Conservation (phyloP, 768 basidiomycete genomes). For the Cytidiella melzeri region DNA sequence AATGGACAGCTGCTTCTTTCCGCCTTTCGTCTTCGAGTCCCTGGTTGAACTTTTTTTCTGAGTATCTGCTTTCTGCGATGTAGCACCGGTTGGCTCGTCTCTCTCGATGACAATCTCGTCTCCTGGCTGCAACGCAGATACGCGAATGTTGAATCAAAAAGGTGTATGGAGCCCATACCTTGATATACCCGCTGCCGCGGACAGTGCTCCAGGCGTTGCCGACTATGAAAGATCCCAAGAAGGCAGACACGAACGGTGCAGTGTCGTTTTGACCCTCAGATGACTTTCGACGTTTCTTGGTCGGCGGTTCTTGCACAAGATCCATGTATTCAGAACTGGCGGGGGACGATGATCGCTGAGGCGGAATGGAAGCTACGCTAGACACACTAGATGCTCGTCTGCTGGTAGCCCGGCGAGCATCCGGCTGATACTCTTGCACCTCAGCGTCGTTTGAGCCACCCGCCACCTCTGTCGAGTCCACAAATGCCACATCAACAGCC, state of each 20-base stretch:
- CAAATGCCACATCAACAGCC: slow-evolving; percentile 13
- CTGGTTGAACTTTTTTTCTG: slow-evolving; percentile 23
- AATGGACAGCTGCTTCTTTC: slow-evolving; percentile 62
- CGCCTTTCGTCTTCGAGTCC: slow-evolving; percentile 31
- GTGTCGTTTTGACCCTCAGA: slow-evolving; percentile 8
- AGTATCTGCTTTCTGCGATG: slow-evolving; percentile 8
- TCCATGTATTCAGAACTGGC: slow-evolving; percentile 3
- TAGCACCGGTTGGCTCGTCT: slow-evolving; percentile 37
- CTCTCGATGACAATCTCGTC: slow-evolving; percentile 56
- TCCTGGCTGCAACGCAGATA: slow-evolving; percentile 28
- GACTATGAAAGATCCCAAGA: slow-evolving; percentile 64
- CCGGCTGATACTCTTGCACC: neutral
- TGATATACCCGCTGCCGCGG: slow-evolving; percentile 66
- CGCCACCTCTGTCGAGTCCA: no score
- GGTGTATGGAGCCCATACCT: slow-evolving; percentile 17
- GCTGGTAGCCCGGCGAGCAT: neutral
- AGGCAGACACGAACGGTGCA: slow-evolving; percentile 30
- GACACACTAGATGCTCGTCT: slow-evolving; percentile 35
- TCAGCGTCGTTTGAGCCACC: no score
- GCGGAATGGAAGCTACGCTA: slow-evolving; percentile 29
- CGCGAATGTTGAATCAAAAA: neutral
- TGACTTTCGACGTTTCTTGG: slow-evolving; percentile 45
- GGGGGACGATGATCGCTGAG: slow-evolving; percentile 24
- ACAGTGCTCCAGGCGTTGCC: slow-evolving; percentile 77
- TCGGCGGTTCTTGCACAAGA: slow-evolving; percentile 23